Evolutionary conservation across 2,329 filamentous ascomycete species (phyloP), one percentile per base, ranked within the genome.

Genomic region (Colletotrichum sp.): DNA sequence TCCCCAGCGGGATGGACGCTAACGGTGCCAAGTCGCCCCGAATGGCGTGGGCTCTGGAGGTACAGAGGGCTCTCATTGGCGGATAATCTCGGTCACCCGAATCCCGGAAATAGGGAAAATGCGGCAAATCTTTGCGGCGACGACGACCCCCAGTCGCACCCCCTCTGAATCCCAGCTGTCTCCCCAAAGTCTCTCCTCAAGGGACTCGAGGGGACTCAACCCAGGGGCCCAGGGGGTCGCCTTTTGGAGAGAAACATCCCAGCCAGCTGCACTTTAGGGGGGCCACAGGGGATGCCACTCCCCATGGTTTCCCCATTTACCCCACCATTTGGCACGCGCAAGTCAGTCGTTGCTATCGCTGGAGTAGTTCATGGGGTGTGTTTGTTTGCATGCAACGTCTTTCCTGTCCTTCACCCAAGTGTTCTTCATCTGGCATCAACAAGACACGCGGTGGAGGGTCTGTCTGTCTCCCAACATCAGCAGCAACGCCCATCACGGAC

Each of bases 51-150:
- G 32, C 24, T 12, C 44, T 18, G 26, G 36, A 15, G 12, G 21
- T 18, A 44, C 36, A 18, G 36, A 21, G n/a, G 44, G 44, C 15
- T 72, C 32, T 59, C 52, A 77, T 77, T 77, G 76, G 76, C 76
- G 76, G 76, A 77, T 71, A 77, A 77, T 77, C 69, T 72, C 36
- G 32, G 49, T 16, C 62, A 16, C 34, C 34, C 36, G 32, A 77
- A 77, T 77, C 66, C 76, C 74, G 69, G 76, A 74, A 77, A 77
- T 77, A 68, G 76, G 74, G 69, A 77, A 67, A 74, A 77, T 55
- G 70, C 75, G 72, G 72, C 67, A 67, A 71, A 77, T 77, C 75
- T 66, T 77, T 71, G 66, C 55, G 71, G 75, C 66, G 60, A 70
- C 71, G 59, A 52, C 49, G 52, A 36, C 39, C 39, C 39, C 39